A percentile compares a stretch with the other conserved stretches of the same genome.
Conservation (phyloP, 345 rosid species). For the Eucalyptus pumila region DNA sequence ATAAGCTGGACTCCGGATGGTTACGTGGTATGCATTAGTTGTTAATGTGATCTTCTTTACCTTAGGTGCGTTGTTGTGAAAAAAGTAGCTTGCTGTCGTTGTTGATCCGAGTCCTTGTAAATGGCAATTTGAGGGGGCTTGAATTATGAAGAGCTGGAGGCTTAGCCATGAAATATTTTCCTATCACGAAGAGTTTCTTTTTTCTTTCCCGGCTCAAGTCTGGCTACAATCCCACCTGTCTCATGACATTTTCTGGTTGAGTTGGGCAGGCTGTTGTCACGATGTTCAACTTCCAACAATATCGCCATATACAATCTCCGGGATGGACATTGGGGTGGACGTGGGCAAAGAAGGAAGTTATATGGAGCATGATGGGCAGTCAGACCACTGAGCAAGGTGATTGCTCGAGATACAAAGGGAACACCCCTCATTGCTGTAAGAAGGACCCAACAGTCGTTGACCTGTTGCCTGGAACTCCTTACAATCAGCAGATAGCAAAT, state of each 20-base stretch:
- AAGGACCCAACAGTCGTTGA: conserved; percentile 36
- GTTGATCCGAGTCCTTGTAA: not conserved
- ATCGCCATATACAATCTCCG: conserved; percentile 40
- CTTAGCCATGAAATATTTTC: not conserved
- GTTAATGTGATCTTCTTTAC: not conserved
- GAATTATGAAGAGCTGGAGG: not conserved
- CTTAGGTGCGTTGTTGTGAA: not conserved
- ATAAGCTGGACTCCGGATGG: conserved; percentile 47
- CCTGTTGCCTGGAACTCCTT: conserved; percentile 36
- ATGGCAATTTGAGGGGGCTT: not conserved
- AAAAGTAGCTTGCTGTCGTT: not conserved
- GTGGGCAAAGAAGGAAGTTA: conserved; percentile 51
- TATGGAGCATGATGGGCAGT: conserved; percentile 46
- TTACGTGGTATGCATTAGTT: conserved; percentile 16
- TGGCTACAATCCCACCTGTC: not conserved
- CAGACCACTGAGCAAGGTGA: conserved; percentile 47
- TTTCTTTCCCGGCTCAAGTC: not conserved
- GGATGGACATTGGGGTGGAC: conserved; percentile 68
- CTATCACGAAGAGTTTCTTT: not conserved
- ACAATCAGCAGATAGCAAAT: conserved; percentile 42
- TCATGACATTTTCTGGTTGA: not conserved
- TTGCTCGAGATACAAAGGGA: conserved; percentile 38
- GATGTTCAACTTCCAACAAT: conserved; percentile 33
- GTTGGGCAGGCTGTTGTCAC: conserved; percentile 32
- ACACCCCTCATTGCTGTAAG: conserved; percentile 37